Percentiles rank a stretch among this genome's conserved stretches.
These are phyloP conservation scores for Uronychia setigera DNA, from an alignment of 73 alveolate genomes.

Conservation along the genomic window DNA sequence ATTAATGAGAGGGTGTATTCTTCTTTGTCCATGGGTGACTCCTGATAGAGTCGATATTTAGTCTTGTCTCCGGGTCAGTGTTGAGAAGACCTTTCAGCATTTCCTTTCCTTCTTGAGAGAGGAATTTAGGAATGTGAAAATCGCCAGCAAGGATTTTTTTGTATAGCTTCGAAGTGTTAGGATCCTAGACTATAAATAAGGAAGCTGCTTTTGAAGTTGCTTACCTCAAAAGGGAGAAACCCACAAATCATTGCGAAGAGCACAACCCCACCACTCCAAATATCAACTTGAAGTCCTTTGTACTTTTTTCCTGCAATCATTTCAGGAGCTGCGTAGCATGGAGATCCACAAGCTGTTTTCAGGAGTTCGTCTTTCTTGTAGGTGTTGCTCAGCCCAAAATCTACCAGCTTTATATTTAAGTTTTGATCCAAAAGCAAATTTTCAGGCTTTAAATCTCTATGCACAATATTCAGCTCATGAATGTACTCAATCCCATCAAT, in stretches of 20 bases:
- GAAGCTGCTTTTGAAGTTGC: background rate
- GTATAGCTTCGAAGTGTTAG: conserved; percentile 83
- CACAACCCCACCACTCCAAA: conserved; percentile 84
- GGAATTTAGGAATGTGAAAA: conserved; percentile 70
- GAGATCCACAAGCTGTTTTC: conserved; percentile 84
- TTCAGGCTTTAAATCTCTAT: conserved; percentile 84
- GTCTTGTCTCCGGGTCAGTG: conserved; percentile 92
- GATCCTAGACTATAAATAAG: conserved; percentile 29
- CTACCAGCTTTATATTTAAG: conserved; percentile 78
- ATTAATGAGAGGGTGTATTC: background rate
- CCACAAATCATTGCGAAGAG: conserved; percentile 88
- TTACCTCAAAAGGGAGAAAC: conserved; percentile 82
- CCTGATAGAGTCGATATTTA: conserved; percentile 79
- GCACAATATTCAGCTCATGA: conserved; percentile 74
- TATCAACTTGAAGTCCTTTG: conserved; percentile 67
- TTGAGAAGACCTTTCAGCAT: conserved; percentile 78
- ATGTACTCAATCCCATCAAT: conserved; percentile 74
- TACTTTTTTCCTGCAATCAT: conserved; percentile 80
- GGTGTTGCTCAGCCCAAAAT: conserved; percentile 77
- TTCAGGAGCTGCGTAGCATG: conserved; percentile 94
- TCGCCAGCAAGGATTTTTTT: conserved; percentile 79
- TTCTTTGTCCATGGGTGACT: conserved; percentile 88
- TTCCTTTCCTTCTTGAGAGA: conserved; percentile 79
- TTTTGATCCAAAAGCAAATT: conserved; percentile 66
- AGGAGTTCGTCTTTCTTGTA: conserved; percentile 60